Percentiles rank a stretch among this genome's conserved stretches.
These are phyloP conservation scores for Eimeria nieschulzi DNA, from an alignment of 169 alveolate species.

Conservation along the genomic window DNA sequence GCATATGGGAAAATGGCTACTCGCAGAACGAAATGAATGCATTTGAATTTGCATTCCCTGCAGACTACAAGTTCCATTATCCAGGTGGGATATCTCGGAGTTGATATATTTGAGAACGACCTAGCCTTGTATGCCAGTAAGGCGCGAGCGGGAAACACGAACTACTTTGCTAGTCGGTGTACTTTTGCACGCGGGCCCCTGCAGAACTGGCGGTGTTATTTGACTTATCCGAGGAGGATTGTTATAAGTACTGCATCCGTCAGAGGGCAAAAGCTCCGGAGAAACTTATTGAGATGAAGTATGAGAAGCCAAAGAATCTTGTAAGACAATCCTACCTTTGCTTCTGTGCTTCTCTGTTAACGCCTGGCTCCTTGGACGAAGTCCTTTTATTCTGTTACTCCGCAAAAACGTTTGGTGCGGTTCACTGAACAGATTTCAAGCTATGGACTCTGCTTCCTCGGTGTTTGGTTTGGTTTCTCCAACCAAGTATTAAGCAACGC, in stretches of 20 bases:
- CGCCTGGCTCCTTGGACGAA: too few relatives aligned
- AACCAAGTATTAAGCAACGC: slow-evolving; percentile 89
- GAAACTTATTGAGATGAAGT: slow-evolving; percentile 85
- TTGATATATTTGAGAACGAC: too few relatives aligned
- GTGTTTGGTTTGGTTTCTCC: slow-evolving; percentile 88
- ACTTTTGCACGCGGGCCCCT: neutral
- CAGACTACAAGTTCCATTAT: slow-evolving; percentile 87
- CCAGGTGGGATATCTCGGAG: slow-evolving; percentile 82
- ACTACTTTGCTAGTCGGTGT: neutral
- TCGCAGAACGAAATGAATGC: slow-evolving; percentile 88
- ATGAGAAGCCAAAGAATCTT: slow-evolving; percentile 82
- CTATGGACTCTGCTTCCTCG: slow-evolving; percentile 88
- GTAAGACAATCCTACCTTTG: slow-evolving; percentile 28
- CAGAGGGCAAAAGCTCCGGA: slow-evolving; percentile 87
- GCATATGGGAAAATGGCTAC: slow-evolving; percentile 89
- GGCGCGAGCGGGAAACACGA: too few relatives aligned
- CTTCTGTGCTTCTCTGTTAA: too few relatives aligned
- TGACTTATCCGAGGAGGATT: slow-evolving; percentile 87
- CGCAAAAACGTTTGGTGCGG: neutral
- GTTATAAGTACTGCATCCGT: slow-evolving; percentile 87
- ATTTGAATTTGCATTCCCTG: slow-evolving; percentile 86
- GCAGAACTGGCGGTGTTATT: slow-evolving; percentile 86
- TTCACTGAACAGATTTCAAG: slow-evolving; percentile 80
- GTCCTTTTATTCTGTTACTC: too few relatives aligned
- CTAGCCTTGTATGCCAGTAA: too few relatives aligned